Percentiles rank a stretch among this genome's conserved stretches.
These are phyloP conservation scores for Suillus decipiens DNA, from an alignment of 768 basidiomycete genomes.

Conservation along the genomic window DNA sequence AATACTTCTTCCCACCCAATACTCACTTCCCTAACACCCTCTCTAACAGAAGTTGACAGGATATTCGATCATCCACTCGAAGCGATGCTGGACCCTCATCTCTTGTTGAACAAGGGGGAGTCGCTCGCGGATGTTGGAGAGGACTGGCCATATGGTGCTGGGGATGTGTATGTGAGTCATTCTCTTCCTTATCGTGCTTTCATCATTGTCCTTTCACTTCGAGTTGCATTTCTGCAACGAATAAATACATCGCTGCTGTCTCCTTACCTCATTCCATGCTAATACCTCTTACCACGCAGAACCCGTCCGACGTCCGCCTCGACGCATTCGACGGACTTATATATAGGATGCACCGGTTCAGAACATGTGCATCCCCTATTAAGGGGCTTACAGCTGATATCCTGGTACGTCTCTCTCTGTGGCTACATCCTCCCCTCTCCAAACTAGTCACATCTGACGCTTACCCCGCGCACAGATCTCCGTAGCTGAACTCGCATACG, in stretches of 20 bases:
- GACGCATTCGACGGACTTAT: slow-evolving; percentile 48
- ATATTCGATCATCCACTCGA: slow-evolving; percentile 84
- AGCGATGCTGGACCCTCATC: slow-evolving; percentile 63
- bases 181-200: not conserved
- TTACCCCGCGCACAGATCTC: slow-evolving; percentile 40
- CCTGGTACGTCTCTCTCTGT: slow-evolving; percentile 48
- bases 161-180: slow-evolving; percentile 64
- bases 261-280: not conserved
- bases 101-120: slow-evolving; percentile 42
- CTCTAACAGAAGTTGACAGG: slow-evolving; percentile 67
- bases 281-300: slow-evolving; percentile 40
- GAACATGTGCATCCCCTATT: slow-evolving; percentile 74
- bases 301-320: slow-evolving; percentile 48
- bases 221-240: not conserved
- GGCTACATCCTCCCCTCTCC: not conserved
- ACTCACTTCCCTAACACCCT: slow-evolving; percentile 53
- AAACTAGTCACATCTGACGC: slow-evolving; percentile 30
- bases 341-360: slow-evolving; percentile 86
- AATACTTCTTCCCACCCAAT: slow-evolving; percentile 26
- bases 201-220: slow-evolving; percentile 1
- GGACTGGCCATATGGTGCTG: slow-evolving; percentile 75
- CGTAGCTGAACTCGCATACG: slow-evolving; percentile 65
- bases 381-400: slow-evolving; percentile 87
- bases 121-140: slow-evolving; percentile 58
- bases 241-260: too few species aligned